Percentiles rank a stretch among this genome's conserved stretches.
These are phyloP conservation scores for Salvia rosmarinus DNA, from an alignment of 257 asterid genomes.

Conservation along the genomic window DNA sequence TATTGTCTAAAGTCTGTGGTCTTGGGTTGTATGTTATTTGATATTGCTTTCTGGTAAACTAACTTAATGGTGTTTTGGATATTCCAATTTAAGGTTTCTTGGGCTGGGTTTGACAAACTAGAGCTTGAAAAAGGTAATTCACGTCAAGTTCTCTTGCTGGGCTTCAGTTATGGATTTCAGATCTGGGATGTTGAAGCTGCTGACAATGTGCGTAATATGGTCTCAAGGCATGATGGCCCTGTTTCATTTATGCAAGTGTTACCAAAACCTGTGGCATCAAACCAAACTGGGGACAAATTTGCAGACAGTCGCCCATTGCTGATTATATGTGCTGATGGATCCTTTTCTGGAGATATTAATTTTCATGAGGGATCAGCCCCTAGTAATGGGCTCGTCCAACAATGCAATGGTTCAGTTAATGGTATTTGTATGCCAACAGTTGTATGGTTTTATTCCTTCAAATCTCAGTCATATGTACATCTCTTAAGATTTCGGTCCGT, in stretches of 20 bases:
- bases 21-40: background rate
- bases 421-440: conserved; percentile 63
- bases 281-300: conserved; percentile 59
- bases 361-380: conserved; percentile 51
- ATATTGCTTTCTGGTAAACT: conserved; percentile 5
- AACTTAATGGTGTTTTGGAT: conserved; percentile 20
- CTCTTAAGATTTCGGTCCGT: conserved; percentile 74
- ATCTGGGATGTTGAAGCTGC: conserved; percentile 94
- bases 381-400: conserved; percentile 53
- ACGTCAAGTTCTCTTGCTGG: conserved; percentile 61
- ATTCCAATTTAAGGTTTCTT: conserved; percentile 59
- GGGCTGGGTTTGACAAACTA: conserved; percentile 73
- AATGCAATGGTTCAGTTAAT: conserved; percentile 45
- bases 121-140: conserved; percentile 54
- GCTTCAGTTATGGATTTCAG: conserved; percentile 78
- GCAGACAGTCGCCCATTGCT: conserved; percentile 75
- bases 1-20: background rate
- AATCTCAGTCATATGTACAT: conserved; percentile 79
- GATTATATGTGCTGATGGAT: conserved; percentile 76
- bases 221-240: conserved; percentile 86
- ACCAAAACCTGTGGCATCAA: conserved; percentile 60
- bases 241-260: conserved; percentile 77
- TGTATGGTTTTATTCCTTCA: conserved; percentile 88
- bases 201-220: conserved; percentile 75
- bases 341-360: conserved; percentile 64